A percentile compares a stretch with the other conserved stretches of the same genome.
Evolutionary conservation across 2,329 filamentous ascomycete genomes (phyloP).

Genomic region (Cordyceps fumosorosea): DNA sequence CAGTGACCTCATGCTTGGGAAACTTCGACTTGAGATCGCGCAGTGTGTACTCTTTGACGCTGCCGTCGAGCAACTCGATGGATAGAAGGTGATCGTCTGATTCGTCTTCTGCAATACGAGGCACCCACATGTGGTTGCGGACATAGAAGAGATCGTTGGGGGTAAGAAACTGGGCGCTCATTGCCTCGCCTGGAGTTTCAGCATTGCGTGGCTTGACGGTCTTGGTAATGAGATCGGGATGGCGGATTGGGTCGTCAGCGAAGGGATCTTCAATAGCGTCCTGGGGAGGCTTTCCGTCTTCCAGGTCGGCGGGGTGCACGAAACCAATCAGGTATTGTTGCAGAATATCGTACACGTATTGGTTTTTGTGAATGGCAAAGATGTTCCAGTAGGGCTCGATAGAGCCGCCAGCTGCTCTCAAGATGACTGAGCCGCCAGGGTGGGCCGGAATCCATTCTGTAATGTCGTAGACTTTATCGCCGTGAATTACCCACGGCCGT

Average conservation of each 20-base stretch:
- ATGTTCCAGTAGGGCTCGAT: constrained; percentile 66
- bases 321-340: constrained; percentile 58
- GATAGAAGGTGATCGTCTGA: constrained; percentile 39
- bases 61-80: constrained; percentile 55
- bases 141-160: constrained; percentile 52
- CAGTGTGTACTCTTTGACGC: constrained; percentile 45
- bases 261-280: constrained; percentile 56
- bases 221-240: constrained; percentile 43
- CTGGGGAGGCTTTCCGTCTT: constrained; percentile 47
- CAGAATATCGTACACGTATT: constrained; percentile 58
- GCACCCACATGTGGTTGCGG: constrained; percentile 60
- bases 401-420: constrained; percentile 56
- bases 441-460: constrained; percentile 61
- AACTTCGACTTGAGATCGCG: constrained; percentile 48
- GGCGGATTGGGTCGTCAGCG: constrained; percentile 44
- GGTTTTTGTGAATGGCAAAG: constrained; percentile 60
- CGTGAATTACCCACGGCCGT: constrained; percentile 57
- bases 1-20: constrained; percentile 43
- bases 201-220: constrained; percentile 55
- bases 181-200: constrained; percentile 46
- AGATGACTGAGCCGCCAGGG: constrained; percentile 61
- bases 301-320: constrained; percentile 51
- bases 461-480: constrained; percentile 62
- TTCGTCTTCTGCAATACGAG: constrained; percentile 33
- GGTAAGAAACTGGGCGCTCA: constrained; percentile 46